Conservation (phyloP, 495 filamentous ascomycete species). For the Barbatosphaeria neglecta region DNA sequence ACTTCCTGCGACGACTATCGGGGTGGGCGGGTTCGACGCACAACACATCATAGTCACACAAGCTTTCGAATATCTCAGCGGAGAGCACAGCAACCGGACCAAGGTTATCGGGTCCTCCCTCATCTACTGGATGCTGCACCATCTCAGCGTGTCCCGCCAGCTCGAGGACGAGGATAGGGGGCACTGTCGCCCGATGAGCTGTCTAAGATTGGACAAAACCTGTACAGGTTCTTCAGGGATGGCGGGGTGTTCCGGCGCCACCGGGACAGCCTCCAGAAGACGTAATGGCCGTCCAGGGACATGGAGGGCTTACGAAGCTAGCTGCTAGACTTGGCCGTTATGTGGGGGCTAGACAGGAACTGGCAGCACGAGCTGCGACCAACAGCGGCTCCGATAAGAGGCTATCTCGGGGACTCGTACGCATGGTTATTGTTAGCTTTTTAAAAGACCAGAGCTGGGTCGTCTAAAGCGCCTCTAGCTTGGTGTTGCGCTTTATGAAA, state of each 20-base stretch:
- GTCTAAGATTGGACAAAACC: conserved; percentile 2
- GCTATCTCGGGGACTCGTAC: no score
- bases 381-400: neutral
- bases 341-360: conserved; percentile 1
- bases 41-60: conserved; percentile 4
- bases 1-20: neutral
- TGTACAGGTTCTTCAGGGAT: neutral
- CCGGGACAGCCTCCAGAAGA: no score
- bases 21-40: conserved; percentile 7
- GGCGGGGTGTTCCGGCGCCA: neutral
- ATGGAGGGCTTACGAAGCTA: neutral
- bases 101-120: conserved; percentile 1
- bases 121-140: conserved; percentile 4
- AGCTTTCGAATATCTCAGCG: conserved; percentile 2
- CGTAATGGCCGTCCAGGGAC: neutral
- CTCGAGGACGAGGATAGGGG: neutral
- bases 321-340: neutral
- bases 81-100: neutral
- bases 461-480: no score
- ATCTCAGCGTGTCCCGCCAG: conserved; percentile 1
- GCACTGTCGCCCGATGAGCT: neutral
- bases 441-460: no score
- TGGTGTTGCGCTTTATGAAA: no score
- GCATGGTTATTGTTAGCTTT: no score
- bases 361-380: neutral